Conservation (phyloP, 2,329 filamentous ascomycete species). For the Aspergillus aculeatinus region DNA sequence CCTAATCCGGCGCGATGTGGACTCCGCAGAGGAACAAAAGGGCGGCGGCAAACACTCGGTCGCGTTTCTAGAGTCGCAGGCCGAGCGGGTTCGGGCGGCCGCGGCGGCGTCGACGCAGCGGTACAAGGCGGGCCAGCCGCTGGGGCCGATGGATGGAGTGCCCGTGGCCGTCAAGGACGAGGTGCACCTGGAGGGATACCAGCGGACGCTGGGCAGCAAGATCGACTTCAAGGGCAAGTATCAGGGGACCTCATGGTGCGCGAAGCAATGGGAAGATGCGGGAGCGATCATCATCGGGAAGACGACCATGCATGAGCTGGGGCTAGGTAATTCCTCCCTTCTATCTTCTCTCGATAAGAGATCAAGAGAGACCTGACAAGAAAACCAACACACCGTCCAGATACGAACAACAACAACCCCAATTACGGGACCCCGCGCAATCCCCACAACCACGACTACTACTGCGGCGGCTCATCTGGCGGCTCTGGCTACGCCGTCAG, state of each 20-base stretch:
- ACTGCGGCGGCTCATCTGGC: conserved; percentile 77
- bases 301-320: conserved; percentile 77
- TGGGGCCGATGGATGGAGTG: conserved; percentile 75
- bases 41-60: conserved; percentile 58
- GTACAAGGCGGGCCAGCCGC: conserved; percentile 64
- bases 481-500: conserved; percentile 70
- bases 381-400: conserved; percentile 34
- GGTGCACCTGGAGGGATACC: conserved; percentile 68
- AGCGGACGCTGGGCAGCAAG: conserved; percentile 63
- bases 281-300: conserved; percentile 76
- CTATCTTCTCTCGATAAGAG: too few relatives aligned
- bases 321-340: conserved; percentile 55
- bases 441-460: conserved; percentile 73
- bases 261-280: conserved; percentile 67
- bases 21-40: conserved; percentile 1
- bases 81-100: conserved; percentile 62
- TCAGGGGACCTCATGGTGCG: conserved; percentile 66
- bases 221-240: conserved; percentile 55
- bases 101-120: conserved; percentile 72
- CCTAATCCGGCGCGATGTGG: conserved; percentile 62
- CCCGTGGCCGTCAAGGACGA: conserved; percentile 86
- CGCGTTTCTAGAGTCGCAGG: conserved; percentile 69
- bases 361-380: background rate
- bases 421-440: conserved; percentile 73
- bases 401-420: conserved; percentile 81